Evolutionary conservation across 139 green algal genomes (phyloP), one percentile per base, ranked within the genome.

Genomic region (Auxenochlorella pyrenoidosa): DNA sequence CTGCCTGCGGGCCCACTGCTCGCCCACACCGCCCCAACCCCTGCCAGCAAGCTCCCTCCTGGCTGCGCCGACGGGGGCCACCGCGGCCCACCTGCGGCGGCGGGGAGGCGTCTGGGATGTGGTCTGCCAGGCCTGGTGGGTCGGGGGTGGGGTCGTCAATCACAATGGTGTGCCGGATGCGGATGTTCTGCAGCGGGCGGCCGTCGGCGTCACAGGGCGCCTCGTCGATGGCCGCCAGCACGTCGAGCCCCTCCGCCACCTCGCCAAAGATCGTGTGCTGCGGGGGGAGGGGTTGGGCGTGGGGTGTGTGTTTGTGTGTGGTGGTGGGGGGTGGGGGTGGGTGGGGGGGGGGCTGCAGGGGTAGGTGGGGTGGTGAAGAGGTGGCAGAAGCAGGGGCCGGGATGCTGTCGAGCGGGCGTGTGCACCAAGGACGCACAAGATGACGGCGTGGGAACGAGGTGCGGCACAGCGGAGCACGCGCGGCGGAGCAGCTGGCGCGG

Each of bases 131-230:
- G 34, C 93, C 89, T 0, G 92, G 89, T 0, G 96, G 97, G 86
- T 99, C 96, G 16, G 96, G 93, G 66, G 97, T 98, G 0, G 98
- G 98, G 88, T 99, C 98, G 71, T 99, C 98, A 83, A 99, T 93
- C 10, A 99, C 82, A 32, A 98, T 94, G 43, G 97, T 98, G 90
- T 98, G 97, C 51, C 96, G 93, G 79, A 99, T 98, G 65, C 97
- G 88, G 47, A 99, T 98, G 92, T 99, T 99, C 78, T 98, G 97
- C 83, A 95, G 93, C 3, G 98, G 98, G 30, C 96, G 90, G 0
- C 93, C 94, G 16, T 91, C 89, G 1, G 92, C 87, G 84, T 99
- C 98, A n/a, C 93, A 90, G 76, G 96, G 98, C 0, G 95, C 94
- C 28, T 97, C 96, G 87, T 99, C 97, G 82, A 99, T 98, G 0